Evolutionary conservation across 2,329 filamentous ascomycete genomes (phyloP).

Genomic region (Penicillium sp.): DNA sequence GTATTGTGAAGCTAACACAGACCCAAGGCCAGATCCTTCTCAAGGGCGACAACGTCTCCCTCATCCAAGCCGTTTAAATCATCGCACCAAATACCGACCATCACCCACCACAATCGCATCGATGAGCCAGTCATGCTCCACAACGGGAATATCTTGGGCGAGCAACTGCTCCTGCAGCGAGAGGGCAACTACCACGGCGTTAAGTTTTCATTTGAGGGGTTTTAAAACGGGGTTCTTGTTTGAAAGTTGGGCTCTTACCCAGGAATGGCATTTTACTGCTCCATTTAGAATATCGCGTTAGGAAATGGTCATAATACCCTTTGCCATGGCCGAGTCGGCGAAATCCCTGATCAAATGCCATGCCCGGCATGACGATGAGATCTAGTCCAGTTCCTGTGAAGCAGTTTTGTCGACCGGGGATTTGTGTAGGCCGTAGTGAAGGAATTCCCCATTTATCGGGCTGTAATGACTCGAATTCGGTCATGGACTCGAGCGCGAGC

Average conservation of each 20-base stretch:
- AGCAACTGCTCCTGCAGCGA: constrained; percentile 83
- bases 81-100: constrained; percentile 51
- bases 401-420: constrained; percentile 64
- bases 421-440: constrained; percentile 63
- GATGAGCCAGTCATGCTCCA: constrained; percentile 70
- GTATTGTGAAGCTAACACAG: constrained; percentile 31
- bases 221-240: constrained; percentile 11
- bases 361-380: constrained; percentile 83
- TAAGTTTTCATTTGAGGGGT: constrained; percentile 15
- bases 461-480: constrained; percentile 72
- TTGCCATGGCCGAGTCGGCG: constrained; percentile 86
- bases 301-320: constrained; percentile 93
- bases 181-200: constrained; percentile 60
- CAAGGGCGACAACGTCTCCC: constrained; percentile 81
- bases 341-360: constrained; percentile 76
- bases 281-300: constrained; percentile 63
- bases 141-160: constrained; percentile 64
- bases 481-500: constrained; percentile 67
- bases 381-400: constrained; percentile 61
- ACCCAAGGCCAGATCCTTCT: constrained; percentile 67
- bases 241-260: constrained; percentile 43
- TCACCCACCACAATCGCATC: constrained; percentile 71
- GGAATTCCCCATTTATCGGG: constrained; percentile 92
- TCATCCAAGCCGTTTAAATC: constrained; percentile 59
- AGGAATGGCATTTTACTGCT: constrained; percentile 52